A percentile compares a stretch with the other conserved stretches of the same genome.
Evolutionary conservation across 2,329 filamentous ascomycete species (phyloP).

Genomic region (Diaporthe vaccinii): DNA sequence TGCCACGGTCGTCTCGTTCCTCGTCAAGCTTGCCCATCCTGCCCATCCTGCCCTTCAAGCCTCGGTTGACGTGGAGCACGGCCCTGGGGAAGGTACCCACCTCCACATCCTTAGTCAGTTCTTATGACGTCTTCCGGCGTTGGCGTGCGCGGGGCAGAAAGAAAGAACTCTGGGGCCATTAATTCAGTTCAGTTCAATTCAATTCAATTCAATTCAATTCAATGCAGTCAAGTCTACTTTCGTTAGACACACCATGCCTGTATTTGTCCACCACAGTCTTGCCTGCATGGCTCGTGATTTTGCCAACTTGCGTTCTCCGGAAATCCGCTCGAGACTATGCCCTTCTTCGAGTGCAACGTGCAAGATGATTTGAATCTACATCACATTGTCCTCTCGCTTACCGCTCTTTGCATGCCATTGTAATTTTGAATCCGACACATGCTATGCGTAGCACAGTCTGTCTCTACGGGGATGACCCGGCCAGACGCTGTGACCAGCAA

Average conservation of each 20-base stretch:
- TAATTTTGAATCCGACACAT: constrained; percentile 6
- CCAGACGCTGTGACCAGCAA: neutral
- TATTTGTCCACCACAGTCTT: neutral
- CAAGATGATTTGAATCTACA: neutral
- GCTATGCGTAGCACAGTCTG: neutral
- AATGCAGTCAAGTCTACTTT: neutral
- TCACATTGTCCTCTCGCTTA: neutral
- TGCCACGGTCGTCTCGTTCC: constrained; percentile 2
- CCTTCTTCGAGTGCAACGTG: neutral
- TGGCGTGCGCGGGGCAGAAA: neutral
- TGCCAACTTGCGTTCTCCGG: neutral
- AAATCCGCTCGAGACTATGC: neutral
- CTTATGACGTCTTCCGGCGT: constrained; percentile 6
- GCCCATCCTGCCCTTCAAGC: neutral
- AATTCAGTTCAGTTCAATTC: no score
- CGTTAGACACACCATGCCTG: neutral
- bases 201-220: neutral
- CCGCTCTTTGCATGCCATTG: neutral
- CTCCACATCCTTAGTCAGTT: constrained; percentile 26
- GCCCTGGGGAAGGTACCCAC: neutral
- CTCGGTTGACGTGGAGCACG: constrained; percentile 25
- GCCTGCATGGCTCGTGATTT: neutral
- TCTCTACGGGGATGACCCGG: neutral
- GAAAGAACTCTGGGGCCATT: neutral
- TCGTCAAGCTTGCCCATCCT: neutral